These are phyloP conservation scores for Echinosophora koreensis DNA, from an alignment of 306 rosid species.

Conservation along the genomic window DNA sequence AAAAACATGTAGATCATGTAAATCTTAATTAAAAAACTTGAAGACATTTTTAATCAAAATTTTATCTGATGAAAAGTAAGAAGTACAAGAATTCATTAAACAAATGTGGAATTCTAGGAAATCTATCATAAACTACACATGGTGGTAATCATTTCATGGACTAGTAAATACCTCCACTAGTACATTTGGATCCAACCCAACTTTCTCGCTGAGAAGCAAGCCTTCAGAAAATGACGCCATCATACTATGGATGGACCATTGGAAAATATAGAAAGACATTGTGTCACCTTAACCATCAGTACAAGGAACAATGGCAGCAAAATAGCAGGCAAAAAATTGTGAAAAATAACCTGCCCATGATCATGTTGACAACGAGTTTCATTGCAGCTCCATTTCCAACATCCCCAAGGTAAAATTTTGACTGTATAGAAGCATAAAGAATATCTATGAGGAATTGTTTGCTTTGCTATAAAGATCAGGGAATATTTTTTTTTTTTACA, in stretches of 20 bases:
- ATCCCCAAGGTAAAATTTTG: constrained; percentile 91
- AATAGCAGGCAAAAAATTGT: constrained; percentile 30
- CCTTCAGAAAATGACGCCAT: constrained; percentile 99
- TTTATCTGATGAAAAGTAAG: background rate
- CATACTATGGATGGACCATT: constrained; percentile 65
- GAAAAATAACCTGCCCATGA: constrained; percentile 88
- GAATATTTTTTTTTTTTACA: background rate
- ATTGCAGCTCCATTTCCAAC: constrained; percentile 98
- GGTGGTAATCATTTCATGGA: constrained; percentile 37
- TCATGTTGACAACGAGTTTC: constrained; percentile 97
- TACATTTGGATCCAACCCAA: constrained; percentile 83
- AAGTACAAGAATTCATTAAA: background rate
- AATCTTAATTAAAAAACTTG: background rate
- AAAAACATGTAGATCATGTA: constrained; percentile 5
- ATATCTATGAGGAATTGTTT: constrained; percentile 8
- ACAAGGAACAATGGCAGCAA: constrained; percentile 38
- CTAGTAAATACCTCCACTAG: constrained; percentile 77
- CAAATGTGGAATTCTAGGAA: constrained; percentile 16
- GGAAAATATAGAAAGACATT: constrained; percentile 36
- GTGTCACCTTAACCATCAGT: constrained; percentile 36
- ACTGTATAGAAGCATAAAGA: constrained; percentile 61
- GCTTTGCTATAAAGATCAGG: constrained; percentile 3
- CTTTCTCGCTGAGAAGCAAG: constrained; percentile 87
- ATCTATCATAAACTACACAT: background rate
- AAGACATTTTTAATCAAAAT: background rate